These are phyloP conservation scores for Paramecium pentaurelia DNA, from an alignment of 73 alveolate species.

Conservation along the genomic window DNA sequence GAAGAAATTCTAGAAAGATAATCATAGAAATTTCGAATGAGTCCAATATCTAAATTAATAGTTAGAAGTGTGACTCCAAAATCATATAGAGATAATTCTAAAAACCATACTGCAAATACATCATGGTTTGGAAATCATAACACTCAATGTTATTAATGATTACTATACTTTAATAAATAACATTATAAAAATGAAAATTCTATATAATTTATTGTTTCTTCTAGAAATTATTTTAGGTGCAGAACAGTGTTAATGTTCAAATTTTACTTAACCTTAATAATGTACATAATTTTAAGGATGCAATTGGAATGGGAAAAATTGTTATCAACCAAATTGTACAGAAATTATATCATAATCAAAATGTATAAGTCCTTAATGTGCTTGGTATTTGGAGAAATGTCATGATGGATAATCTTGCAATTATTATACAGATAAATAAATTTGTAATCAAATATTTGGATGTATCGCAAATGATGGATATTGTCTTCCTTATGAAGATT, in stretches of 20 bases:
- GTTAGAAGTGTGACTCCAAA: constrained; percentile 13
- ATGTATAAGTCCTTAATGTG: background rate
- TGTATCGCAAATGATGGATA: constrained; percentile 4
- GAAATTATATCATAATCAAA: background rate
- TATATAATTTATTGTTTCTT: background rate
- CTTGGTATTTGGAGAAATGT: background rate
- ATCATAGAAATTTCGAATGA: background rate
- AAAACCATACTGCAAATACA: background rate
- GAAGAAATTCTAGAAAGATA: background rate
- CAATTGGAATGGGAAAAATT: constrained; percentile 2
- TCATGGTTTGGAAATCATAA: background rate
- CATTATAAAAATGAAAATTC: background rate
- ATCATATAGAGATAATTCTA: constrained; percentile 5
- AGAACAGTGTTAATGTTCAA: background rate
- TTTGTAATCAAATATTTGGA: background rate
- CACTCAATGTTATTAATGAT: background rate
- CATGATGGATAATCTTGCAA: background rate
- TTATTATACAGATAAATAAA: background rate
- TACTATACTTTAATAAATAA: background rate
- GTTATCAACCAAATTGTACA: background rate
- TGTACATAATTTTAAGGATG: background rate
- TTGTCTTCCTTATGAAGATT: constrained; percentile 16
- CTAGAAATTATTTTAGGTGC: background rate
- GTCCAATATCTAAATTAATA: background rate
- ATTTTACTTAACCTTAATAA: background rate